A percentile compares a stretch with the other conserved stretches of the same genome.
phyloP scores from a whole-genome alignment of 495 filamentous ascomycete genomes.

The Tuber borchii region DNA sequence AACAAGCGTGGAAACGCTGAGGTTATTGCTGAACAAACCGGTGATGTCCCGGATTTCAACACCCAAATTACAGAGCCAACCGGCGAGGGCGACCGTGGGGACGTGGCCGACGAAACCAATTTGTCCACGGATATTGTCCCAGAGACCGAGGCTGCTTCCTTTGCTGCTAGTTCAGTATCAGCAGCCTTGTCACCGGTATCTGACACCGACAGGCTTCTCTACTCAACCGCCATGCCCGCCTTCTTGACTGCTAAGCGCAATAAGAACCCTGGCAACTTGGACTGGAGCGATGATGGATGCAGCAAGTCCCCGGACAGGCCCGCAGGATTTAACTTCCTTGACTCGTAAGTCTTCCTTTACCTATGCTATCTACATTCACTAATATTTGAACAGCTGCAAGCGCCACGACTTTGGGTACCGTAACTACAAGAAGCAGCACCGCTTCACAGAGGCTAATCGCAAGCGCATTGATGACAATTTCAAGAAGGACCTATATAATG shows the following conservation, averaged over 20 bases:
- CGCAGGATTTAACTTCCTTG: conserved; percentile 46
- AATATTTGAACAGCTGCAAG: conserved; percentile 39
- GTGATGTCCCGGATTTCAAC: conserved; percentile 8
- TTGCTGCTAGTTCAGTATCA: not conserved
- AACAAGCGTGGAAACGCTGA: conserved; percentile 9
- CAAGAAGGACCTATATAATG: conserved; percentile 42
- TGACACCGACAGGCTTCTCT: conserved; percentile 23
- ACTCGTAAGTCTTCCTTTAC: conserved; percentile 16
- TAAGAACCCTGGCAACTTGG: conserved; percentile 40
- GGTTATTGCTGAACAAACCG: not conserved
- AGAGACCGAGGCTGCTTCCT: not conserved
- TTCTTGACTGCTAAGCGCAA: conserved; percentile 25
- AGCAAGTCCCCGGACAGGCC: conserved; percentile 46
- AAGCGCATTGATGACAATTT: conserved; percentile 47
- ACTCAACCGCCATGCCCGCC: not conserved
- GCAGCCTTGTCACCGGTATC: not conserved
- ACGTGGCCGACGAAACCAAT: conserved; percentile 16
- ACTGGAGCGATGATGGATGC: conserved; percentile 48
- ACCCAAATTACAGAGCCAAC: conserved; percentile 7
- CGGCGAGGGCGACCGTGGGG: conserved; percentile 17
- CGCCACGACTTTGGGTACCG: conserved; percentile 51
- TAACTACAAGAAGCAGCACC: conserved; percentile 45
- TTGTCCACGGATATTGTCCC: conserved; percentile 18
- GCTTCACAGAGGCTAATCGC: conserved; percentile 44
- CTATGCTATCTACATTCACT: not conserved